phyloP scores from a whole-genome alignment of 2,329 filamentous ascomycete species.

The Claviceps sp. region DNA sequence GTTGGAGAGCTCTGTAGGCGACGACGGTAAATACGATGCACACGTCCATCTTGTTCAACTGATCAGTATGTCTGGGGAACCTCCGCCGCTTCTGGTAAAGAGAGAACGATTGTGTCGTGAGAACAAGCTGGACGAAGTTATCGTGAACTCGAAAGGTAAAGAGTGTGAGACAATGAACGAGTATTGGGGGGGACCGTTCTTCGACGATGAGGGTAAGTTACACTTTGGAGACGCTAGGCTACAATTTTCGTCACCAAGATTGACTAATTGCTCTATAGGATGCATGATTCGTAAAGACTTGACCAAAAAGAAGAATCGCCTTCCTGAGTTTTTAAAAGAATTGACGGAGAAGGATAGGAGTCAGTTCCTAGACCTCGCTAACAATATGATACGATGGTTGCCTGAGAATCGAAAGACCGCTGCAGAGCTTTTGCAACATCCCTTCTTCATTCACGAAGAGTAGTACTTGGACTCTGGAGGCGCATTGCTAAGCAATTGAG shows the following conservation, averaged over 20 bases:
- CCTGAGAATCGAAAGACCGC: constrained; percentile 13
- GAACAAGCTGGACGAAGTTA: background rate
- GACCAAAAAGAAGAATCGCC: background rate
- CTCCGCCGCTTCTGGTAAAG: constrained; percentile 5
- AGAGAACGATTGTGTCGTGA: constrained; percentile 9
- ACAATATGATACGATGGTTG: constrained; percentile 14
- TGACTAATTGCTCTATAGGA: background rate
- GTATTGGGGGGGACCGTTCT: constrained; percentile 11
- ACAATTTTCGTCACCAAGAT: background rate
- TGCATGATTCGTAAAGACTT: constrained; percentile 8
- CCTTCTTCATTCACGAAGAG: constrained; percentile 6
- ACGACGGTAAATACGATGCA: constrained; percentile 12
- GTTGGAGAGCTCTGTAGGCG: constrained; percentile 7
- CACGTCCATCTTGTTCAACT: constrained; percentile 13
- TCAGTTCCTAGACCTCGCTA: constrained; percentile 12
- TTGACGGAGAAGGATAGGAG: constrained; percentile 10
- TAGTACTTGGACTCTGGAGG: too few relatives aligned
- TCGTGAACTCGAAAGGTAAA: background rate
- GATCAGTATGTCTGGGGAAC: constrained; percentile 8
- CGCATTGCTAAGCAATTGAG: too few relatives aligned
- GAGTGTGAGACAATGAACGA: constrained; percentile 9
- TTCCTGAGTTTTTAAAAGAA: constrained; percentile 10
- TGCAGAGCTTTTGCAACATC: constrained; percentile 12
- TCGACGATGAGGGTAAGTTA: constrained; percentile 7
- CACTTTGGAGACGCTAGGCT: too few relatives aligned